Evolutionary conservation across 176 grass and related monocot species (phyloP), one percentile per base, ranked within the genome.

Genomic region (Oryza glaberrima): DNA sequence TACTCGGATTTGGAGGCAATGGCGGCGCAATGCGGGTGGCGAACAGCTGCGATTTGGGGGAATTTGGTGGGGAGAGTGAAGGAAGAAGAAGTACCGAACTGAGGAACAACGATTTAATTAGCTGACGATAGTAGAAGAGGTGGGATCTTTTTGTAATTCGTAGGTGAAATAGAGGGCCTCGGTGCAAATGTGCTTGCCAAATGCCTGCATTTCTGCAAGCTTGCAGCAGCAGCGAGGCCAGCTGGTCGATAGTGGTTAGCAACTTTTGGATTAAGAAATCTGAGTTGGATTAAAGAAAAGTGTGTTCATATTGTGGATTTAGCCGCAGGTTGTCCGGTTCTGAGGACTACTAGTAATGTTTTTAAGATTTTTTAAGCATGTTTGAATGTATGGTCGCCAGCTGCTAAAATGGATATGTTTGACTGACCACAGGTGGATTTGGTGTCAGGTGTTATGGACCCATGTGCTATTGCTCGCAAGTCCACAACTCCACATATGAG

Each of bases 31-130:
- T 93, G 77, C 66, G 65, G 77, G 17, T 3, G 67, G 68, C 72
- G 54, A 16, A 38, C 66, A 65, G 72, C 78, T 72, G 49, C 77
- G 85, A 90, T 85, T 88, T 84, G 61, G 85, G 85, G 75, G 63
- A 68, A 84, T 80, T 84, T 35, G 41, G 13, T 19, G 51, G 72
- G 72, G 70, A 71, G 49, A 77, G 71, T 51, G 85, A 65, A 78
- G n/a, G 43, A 22, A 54, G 25, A 65, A 65, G 51, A 58, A 56
- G 36, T 81, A 12, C 65, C 67, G 68, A 19, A 88, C 65, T 38
- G 79, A 38, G 22, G 45, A 78, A 66, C 2, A 63, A 68, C 48
- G 76, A 76, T 56, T 75, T 83, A 83, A 64, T 73, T 58, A n/a
- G 60, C 58, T n/a, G 88, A 79, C 70, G 80, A 54, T 26, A 66